These are phyloP conservation scores for Aspergillus nidulans DNA, from an alignment of 495 filamentous ascomycete genomes.

Conservation along the genomic window DNA sequence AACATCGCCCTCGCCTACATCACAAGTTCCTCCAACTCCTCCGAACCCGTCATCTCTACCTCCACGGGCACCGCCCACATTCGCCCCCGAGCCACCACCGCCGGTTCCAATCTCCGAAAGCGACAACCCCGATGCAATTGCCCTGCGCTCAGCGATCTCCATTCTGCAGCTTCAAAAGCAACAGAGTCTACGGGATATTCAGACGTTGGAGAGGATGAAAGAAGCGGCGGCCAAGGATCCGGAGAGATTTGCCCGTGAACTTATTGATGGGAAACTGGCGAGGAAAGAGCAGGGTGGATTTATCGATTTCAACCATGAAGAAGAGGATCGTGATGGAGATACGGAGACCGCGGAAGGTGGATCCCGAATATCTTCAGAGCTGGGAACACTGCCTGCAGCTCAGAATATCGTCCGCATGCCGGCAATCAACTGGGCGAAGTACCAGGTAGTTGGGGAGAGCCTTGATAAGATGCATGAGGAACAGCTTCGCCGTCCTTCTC, in stretches of 20 bases:
- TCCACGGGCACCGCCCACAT: conserved; percentile 20
- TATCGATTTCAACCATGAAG: conserved; percentile 37
- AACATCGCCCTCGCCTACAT: conserved; percentile 29
- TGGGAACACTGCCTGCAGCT: conserved; percentile 62
- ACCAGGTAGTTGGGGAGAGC: conserved; percentile 73
- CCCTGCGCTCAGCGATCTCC: conserved; percentile 71
- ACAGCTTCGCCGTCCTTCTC: conserved; percentile 59
- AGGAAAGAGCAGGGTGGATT: conserved; percentile 35
- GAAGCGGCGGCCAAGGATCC: conserved; percentile 62
- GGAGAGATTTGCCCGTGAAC: conserved; percentile 58
- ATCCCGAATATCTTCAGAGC: conserved; percentile 16
- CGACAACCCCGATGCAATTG: conserved; percentile 78
- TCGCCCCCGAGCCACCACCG: conserved; percentile 46
- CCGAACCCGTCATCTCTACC: not conserved
- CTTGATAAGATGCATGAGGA: conserved; percentile 80
- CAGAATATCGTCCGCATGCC: conserved; percentile 82
- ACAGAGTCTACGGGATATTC: conserved; percentile 68
- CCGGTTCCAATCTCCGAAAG: conserved; percentile 68
- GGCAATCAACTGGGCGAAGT: conserved; percentile 87
- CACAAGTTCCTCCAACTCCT: conserved; percentile 9
- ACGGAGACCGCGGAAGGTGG: not conserved
- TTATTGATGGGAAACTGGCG: conserved; percentile 52
- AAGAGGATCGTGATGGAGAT: conserved; percentile 36
- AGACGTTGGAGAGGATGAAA: conserved; percentile 58
- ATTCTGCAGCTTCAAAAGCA: conserved; percentile 79